phyloP scores from a whole-genome alignment of 805 yeast species.

The Saccharomycopsis fibuligera region DNA sequence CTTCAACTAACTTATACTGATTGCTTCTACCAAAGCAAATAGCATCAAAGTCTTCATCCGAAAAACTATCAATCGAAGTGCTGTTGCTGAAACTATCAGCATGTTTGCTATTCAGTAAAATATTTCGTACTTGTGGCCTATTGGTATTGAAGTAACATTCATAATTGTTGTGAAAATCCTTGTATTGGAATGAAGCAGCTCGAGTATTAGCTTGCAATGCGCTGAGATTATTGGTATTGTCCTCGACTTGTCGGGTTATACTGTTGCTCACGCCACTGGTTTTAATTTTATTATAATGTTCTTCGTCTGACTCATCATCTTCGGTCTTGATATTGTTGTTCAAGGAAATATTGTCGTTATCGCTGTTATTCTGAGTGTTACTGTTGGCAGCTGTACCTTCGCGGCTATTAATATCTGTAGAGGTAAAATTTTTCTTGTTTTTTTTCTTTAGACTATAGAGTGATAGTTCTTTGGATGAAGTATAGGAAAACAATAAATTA shows the following conservation, averaged over 20 bases:
- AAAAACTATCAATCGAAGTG: neutral
- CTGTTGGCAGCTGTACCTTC: neutral
- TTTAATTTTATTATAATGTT: no score
- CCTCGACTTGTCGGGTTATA: no score
- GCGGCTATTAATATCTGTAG: no score
- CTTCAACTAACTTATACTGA: slow-evolving; percentile 8
- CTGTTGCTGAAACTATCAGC: slow-evolving; percentile 5
- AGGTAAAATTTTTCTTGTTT: neutral
- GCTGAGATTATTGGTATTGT: no score
- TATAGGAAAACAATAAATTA: slow-evolving; percentile 12
- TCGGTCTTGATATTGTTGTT: neutral
- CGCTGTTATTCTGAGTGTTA: neutral
- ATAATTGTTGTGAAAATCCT: slow-evolving; percentile 7
- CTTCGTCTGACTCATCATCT: no score
- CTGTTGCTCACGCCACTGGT: no score
- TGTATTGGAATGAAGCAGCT: neutral
- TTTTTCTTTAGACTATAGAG: no score
- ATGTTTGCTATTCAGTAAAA: neutral
- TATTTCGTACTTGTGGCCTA: slow-evolving; percentile 4
- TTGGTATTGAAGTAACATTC: slow-evolving; percentile 6
- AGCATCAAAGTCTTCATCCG: slow-evolving; percentile 11
- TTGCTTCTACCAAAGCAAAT: slow-evolving; percentile 9
- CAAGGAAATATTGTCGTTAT: neutral
- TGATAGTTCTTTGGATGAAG: neutral
- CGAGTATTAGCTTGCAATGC: no score